These are phyloP conservation scores for Rhodotorula paludigena DNA, from an alignment of 768 basidiomycete genomes.

Conservation along the genomic window DNA sequence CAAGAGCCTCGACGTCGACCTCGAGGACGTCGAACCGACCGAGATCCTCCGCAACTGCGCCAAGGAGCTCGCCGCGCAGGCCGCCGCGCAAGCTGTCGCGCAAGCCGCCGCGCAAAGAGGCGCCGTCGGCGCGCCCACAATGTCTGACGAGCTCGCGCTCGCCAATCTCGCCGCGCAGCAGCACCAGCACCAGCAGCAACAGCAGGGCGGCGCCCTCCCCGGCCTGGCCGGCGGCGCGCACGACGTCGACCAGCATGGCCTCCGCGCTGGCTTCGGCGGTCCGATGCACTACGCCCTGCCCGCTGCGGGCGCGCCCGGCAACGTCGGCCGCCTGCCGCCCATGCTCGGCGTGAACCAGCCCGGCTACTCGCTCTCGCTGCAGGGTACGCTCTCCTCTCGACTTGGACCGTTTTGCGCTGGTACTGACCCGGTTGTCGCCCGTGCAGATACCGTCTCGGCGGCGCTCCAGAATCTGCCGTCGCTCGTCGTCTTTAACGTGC, in stretches of 20 bases:
- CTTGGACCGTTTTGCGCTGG: neutral
- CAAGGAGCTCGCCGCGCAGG: slow-evolving; percentile 48
- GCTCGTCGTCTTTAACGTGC: slow-evolving; percentile 70
- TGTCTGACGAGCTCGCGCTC: slow-evolving; percentile 25
- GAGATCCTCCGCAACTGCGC: slow-evolving; percentile 74
- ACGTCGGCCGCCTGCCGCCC: slow-evolving; percentile 21
- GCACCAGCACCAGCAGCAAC: slow-evolving; percentile 7
- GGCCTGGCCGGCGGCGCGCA: slow-evolving; percentile 10
- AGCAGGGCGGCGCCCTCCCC: neutral
- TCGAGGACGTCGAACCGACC: slow-evolving; percentile 77
- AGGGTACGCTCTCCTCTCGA: slow-evolving; percentile 17
- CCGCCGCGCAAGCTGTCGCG: slow-evolving; percentile 4
- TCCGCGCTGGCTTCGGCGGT: slow-evolving; percentile 11
- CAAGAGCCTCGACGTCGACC: slow-evolving; percentile 79
- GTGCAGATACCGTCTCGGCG: slow-evolving; percentile 46
- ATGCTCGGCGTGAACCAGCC: slow-evolving; percentile 40
- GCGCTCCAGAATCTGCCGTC: slow-evolving; percentile 67
- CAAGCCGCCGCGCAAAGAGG: slow-evolving; percentile 1
- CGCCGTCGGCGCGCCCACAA: neutral
- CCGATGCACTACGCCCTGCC: slow-evolving; percentile 28
- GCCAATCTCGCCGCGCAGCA: slow-evolving; percentile 17
- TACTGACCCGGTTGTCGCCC: neutral
- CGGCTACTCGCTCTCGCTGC: slow-evolving; percentile 43
- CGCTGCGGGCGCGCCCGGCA: slow-evolving; percentile 17
- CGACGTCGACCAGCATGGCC: slow-evolving; percentile 18